These are phyloP conservation scores for Cymbopogon citratus DNA, from an alignment of 176 grass and related monocot genomes.

Conservation along the genomic window DNA sequence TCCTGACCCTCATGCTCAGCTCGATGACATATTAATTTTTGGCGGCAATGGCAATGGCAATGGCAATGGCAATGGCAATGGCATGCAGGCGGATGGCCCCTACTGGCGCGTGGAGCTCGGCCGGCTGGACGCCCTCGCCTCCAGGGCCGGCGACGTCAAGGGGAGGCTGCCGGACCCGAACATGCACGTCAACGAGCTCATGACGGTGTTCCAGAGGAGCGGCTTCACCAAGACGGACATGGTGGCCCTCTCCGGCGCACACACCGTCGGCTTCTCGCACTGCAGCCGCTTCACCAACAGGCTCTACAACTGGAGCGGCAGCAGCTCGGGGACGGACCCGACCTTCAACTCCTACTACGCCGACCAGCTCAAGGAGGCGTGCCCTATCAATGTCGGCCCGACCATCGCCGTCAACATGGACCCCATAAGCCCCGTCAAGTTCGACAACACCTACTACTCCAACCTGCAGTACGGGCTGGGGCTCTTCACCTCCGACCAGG, in stretches of 20 bases:
- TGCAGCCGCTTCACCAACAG: conserved; percentile 62
- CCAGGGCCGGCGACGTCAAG: conserved; percentile 46
- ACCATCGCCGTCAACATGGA: conserved; percentile 88
- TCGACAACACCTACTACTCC: conserved; percentile 64
- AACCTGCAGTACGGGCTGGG: conserved; percentile 58
- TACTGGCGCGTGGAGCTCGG: conserved; percentile 65
- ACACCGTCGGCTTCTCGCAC: conserved; percentile 86
- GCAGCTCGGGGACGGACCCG: conserved; percentile 34
- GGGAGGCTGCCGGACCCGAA: conserved; percentile 55
- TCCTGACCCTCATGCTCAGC: fast-evolving
- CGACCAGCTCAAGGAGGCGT: conserved; percentile 45
- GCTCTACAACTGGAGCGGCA: conserved; percentile 42
- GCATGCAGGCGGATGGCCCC: conserved; percentile 46
- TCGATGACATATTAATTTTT: neutral
- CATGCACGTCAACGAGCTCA: conserved; percentile 54
- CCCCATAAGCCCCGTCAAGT: conserved; percentile 55
- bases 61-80: neutral
- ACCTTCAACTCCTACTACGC: conserved; percentile 40
- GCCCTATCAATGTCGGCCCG: conserved; percentile 43
- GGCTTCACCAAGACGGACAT: conserved; percentile 42
- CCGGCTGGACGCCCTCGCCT: conserved; percentile 56
- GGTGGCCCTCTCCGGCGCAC: conserved; percentile 72
- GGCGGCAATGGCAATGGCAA: too few relatives aligned
- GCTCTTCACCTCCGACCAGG: conserved; percentile 77
- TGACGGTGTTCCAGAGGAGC: conserved; percentile 28